Conservation (phyloP, 2,329 filamentous ascomycete genomes). For the Trichoderma sp. region DNA sequence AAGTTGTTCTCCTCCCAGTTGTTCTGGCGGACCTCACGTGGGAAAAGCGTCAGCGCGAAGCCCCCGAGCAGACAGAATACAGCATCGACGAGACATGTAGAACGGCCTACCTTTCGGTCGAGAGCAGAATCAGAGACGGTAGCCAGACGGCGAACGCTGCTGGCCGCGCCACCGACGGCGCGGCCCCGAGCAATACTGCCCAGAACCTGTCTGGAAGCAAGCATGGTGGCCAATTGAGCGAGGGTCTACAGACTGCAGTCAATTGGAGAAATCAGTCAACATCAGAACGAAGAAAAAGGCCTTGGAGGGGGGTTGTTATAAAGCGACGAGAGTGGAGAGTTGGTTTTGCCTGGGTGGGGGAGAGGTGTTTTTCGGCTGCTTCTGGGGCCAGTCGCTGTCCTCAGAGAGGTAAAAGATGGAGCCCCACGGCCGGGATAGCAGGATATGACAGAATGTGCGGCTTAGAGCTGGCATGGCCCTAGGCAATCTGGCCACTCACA, state of each 20-base stretch:
- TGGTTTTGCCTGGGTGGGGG: constrained; percentile 24
- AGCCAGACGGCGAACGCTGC: constrained; percentile 72
- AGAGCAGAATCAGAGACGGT: constrained; percentile 84
- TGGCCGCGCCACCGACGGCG: constrained; percentile 55
- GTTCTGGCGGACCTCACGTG: constrained; percentile 77
- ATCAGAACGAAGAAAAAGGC: constrained; percentile 19
- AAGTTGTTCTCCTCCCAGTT: constrained; percentile 95
- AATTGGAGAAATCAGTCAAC: constrained; percentile 23
- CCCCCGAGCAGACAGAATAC: neutral
- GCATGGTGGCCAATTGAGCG: constrained; percentile 55
- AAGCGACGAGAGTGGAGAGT: constrained; percentile 27
- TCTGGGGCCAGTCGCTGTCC: constrained; percentile 26
- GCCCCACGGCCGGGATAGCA: constrained; percentile 15
- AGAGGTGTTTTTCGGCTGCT: constrained; percentile 30
- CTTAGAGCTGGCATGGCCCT: constrained; percentile 14
- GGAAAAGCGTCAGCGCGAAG: constrained; percentile 24
- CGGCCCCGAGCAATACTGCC: constrained; percentile 64
- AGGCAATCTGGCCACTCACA: constrained; percentile 29
- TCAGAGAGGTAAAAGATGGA: constrained; percentile 12
- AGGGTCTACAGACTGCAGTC: constrained; percentile 32
- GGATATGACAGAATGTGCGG: constrained; percentile 18
- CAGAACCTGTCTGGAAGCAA: constrained; percentile 71
- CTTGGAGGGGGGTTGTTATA: constrained; percentile 27
- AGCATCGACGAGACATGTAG: neutral
- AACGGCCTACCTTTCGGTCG: constrained; percentile 76